A percentile compares a stretch with the other conserved stretches of the same genome.
Conservation (phyloP, 169 alveolate species). For the Cyclospora cayetanensis region DNA sequence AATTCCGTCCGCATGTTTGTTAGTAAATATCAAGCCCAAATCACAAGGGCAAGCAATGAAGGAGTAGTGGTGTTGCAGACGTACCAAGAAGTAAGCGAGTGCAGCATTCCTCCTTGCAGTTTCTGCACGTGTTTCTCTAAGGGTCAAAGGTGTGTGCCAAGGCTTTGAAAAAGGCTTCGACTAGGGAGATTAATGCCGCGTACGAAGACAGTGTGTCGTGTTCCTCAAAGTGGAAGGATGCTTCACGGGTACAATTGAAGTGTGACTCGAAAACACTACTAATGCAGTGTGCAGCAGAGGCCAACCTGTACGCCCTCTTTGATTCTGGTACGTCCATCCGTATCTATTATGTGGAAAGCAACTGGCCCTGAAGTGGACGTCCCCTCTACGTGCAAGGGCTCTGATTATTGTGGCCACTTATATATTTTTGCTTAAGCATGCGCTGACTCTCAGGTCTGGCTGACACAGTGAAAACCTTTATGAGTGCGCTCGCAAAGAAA, state of each 20-base stretch:
- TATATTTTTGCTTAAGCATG: not conserved
- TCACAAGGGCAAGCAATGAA: too few species aligned
- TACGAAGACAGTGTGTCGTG: constrained; percentile 11
- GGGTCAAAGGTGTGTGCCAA: not conserved
- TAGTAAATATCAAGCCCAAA: not conserved
- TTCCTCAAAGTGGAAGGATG: constrained; percentile 19
- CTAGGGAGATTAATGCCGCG: not conserved
- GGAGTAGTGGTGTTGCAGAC: too few species aligned
- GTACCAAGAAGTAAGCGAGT: not conserved
- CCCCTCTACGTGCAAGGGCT: too few species aligned
- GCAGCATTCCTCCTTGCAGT: not conserved
- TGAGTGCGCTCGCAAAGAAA: not conserved
- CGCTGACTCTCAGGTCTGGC: constrained; percentile 8
- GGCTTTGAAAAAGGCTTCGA: constrained; percentile 10
- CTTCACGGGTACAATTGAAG: not conserved
- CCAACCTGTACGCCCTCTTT: constrained; percentile 5
- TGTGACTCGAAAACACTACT: not conserved
- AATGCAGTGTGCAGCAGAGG: constrained; percentile 43
- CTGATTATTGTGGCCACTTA: too few species aligned
- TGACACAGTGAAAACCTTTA: not conserved
- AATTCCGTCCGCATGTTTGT: not conserved
- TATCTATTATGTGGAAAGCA: too few species aligned
- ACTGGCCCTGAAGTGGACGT: too few species aligned
- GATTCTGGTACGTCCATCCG: constrained; percentile 7
- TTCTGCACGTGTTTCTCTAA: not conserved